Conservation (phyloP, 352 stramenopile species). For the Phytophthora syringae region DNA sequence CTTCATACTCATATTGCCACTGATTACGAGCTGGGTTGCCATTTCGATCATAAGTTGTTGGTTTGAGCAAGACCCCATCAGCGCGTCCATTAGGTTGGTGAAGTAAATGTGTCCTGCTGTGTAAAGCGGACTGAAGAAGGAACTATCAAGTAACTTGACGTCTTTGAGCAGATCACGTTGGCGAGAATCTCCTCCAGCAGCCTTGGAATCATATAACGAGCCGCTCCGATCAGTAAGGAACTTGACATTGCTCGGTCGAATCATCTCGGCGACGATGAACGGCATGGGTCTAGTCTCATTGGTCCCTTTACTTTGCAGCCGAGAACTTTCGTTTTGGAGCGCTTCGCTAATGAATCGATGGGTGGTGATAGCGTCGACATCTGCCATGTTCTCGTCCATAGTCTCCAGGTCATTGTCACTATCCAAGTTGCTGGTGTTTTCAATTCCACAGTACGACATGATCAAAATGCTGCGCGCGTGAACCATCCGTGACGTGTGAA, state of each 20-base stretch:
- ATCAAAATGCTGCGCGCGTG: conserved; percentile 75
- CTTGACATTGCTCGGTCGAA: conserved; percentile 74
- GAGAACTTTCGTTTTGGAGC: conserved; percentile 47
- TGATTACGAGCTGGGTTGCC: conserved; percentile 68
- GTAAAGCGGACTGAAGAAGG: conserved; percentile 65
- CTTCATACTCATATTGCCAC: conserved; percentile 56
- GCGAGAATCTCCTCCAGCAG: conserved; percentile 39
- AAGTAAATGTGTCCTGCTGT: conserved; percentile 75
- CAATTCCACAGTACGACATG: conserved; percentile 64
- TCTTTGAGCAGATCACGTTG: conserved; percentile 58
- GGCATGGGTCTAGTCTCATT: conserved; percentile 36
- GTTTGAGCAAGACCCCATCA: conserved; percentile 67
- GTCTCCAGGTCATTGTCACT: conserved; percentile 38
- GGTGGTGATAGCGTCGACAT: conserved; percentile 79
- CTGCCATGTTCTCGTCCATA: conserved; percentile 77
- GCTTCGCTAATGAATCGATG: conserved; percentile 82
- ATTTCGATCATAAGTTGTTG: conserved; percentile 73
- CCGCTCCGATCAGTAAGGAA: conserved; percentile 65
- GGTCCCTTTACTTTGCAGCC: conserved; percentile 19
- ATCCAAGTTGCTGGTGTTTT: conserved; percentile 40
- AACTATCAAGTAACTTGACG: conserved; percentile 60
- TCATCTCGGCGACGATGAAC: conserved; percentile 76
- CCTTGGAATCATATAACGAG: conserved; percentile 51
- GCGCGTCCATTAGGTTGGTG: conserved; percentile 73
- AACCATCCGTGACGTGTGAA: conserved; percentile 63